Base-by-base conservation (phyloP, 225 moss, liverwort and hornwort genomes). In the Physcomitrellopsis africana region DNA sequence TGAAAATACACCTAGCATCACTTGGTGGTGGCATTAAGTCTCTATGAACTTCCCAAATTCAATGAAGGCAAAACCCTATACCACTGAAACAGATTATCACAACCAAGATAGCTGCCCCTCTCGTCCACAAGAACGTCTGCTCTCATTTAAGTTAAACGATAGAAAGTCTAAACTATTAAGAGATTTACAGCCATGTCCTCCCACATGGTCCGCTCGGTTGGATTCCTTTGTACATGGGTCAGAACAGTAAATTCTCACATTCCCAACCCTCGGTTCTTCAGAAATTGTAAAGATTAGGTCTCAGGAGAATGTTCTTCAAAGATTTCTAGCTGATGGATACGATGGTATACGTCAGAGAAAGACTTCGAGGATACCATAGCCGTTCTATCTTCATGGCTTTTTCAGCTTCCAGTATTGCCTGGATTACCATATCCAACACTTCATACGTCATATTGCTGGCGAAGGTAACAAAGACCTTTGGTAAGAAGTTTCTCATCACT, bases 281-380 rank as follows among this genome's bases (percentile, higher is more conserved):
- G 22, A 72, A 52, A 16, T 37, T n/a, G 17, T 23, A 27, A 46
- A 41, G 46, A 73, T n/a, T 55, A 55, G 2, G 55, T 63, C 53
- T 62, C n/a, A 62, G 23, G 41, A 47, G 55, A 79, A 47, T 23
- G 37, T 62, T 62, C 54, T 48, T 74, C 16, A 54, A 46, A 73
- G 29, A 55, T 61, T 74, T 74, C 55, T 68, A 68, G 63, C 62
- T 60, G 61, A 43, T 49, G 66, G 13, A 65, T 79, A 79, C 46
- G 73, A 61, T 68, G 60, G 68, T 52, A 73, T 29, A 51, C 41
- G 32, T 52, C 43, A 67, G 52, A 61, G 47, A 51, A 46, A 54
- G n/a, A 43, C 18, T 68, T 19, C 63, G 69, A 65, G 62, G 37
- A 46, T 54, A 32, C n/a, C 63, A 63, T 48, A 63, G 63, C 46